Base-by-base conservation (phyloP, 2,329 filamentous ascomycete species). In the Trichoderma hamatum region DNA sequence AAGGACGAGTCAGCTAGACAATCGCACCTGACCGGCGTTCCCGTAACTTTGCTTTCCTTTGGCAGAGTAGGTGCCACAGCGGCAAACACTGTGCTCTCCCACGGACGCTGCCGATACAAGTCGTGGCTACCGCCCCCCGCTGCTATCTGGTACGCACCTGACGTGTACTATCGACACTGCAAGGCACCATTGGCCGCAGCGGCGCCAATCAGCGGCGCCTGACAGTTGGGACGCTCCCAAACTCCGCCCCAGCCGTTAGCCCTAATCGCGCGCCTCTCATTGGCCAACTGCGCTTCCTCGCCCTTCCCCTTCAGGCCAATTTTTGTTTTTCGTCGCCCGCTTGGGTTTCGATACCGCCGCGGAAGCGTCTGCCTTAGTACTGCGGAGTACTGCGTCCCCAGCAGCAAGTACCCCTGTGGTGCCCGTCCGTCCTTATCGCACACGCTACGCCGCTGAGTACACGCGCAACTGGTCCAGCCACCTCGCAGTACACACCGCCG, bases 131-230 rank as follows among this genome's bases (percentile, higher is more conserved):
- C 5, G 62, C 34, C 10, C 32, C 26, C 36, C 51, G 34, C 52
- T 10, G 52, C 19, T 14, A 21, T 43, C n/a, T 19, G 52, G 24
- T 30, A 24, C 49, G 24, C 26, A 19, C 28, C 39, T 49, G 36
- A 28, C 54, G 34, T 30, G 63, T 66, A 56, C 39, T 39, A 28
- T 16, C n/a, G 16, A 60, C 65, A 19, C 65, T 67, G 65, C 65
- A 68, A 68, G 65, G 65, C 65, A 68, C 65, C 65, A 43, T 34
- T 54, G 60, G 52, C 67, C 67, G 67, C 52, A 24, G 59, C 67
- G 67, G 60, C 67, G 34, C 49, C 67, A 28, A 59, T 59, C 52
- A 49, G n/a, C n/a, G 19, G n/a, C 61, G 60, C 67, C 60, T 69
- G 67, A 69, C 67, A 64, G 43, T 43, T 69, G 67, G 24, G 21